Evolutionary conservation across 2,329 filamentous ascomycete species (phyloP), one percentile per base, ranked within the genome.

Genomic region (Biscogniauxia mediterranea): DNA sequence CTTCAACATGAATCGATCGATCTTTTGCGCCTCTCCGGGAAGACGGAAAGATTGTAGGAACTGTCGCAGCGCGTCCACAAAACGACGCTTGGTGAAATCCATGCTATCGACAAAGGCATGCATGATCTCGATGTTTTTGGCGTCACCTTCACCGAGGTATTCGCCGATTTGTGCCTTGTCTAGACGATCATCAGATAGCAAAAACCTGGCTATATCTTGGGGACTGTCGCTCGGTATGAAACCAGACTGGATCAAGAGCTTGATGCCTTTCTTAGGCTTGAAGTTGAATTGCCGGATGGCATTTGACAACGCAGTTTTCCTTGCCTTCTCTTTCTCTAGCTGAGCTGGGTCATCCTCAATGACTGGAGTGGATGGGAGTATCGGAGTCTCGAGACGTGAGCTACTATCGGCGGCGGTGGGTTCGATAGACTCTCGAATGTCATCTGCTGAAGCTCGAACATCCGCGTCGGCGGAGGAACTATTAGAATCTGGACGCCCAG

Each of bases 1-100:
- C 75, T 99, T 99, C 67, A 99, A 81, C 95, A 99, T 98, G 78
- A 98, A 96, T 54, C 95, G 91, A 86, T 99, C 95, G 68, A 99
- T 99, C 80, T 99, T 99, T 74, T 99, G 95, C 0, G 93, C 93
- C 77, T 99, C 95, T 63, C 95, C 95, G 0, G 95, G 95, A 15
- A 99, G 81, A 64, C 95, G 90, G 81, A 99, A 99, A 26, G 92
- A 91, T 75, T 99, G 95, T 13, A 99, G 80, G 71, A 99, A 99
- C 61, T 92, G 89, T 46, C 95, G 88, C 25, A 99, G 79, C 15
- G 95, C 90, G 75, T 97, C 94, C 6, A 97, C 94, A 69, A 99
- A 99, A 2, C 93, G 89, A 59, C 89, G 92, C 75, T 93, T 93
- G 9, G 86, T 85, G 69, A 99, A 99, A 54, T 98, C 91, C 93